Base-by-base conservation (phyloP, 1,284 basidiomycete genomes). In the Fomitiporia mediterranea region DNA sequence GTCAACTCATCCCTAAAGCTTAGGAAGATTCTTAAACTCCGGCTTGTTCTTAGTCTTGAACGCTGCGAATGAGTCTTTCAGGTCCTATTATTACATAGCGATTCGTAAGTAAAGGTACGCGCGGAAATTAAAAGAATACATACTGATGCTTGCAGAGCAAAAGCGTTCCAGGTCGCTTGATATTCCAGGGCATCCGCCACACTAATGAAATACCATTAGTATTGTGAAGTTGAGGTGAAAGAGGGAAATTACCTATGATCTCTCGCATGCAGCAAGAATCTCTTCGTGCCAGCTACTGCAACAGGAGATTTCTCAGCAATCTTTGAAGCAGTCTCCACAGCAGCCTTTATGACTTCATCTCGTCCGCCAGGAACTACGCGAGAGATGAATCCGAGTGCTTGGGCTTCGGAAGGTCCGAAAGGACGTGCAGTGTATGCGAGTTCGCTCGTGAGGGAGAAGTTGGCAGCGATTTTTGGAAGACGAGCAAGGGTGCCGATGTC, bases 401-500 rank as follows among this genome's bases (percentile, higher is more conserved):
- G 71, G 0, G 93, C 94, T 65, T 94, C 92, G 0, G 66, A 64
- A 0, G 88, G 81, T 13, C 74, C 73, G 68, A 98, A 98, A 30
- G 74, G 71, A 4, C 91, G 77, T 0, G 82, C 87, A 0, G 91
- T 92, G 65, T 90, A 83, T 0, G 89, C 87, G 7, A 96, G 76
- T 70, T 98, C 94, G 51, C 83, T 76, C 0, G 85, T 74, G n/a
- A 89, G 74, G 5, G 88, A 91, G 34, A 84, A 80, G 71, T 94
- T 95, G 0, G 84, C 91, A 0, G 83, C 81, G 43, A 91, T 78
- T 67, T 93, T 92, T 0, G 91, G 91, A 28, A 96, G 75, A 38
- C 89, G 83, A 32, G 94, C 91, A 13, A 98, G 79, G 0, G 91
- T 88, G 2, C 94, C 94, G 48, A 96, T 87, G 68, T 97, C 94